Evolutionary conservation across 1,284 basidiomycete species (phyloP).

Genomic region (Farysia itapuensis): DNA sequence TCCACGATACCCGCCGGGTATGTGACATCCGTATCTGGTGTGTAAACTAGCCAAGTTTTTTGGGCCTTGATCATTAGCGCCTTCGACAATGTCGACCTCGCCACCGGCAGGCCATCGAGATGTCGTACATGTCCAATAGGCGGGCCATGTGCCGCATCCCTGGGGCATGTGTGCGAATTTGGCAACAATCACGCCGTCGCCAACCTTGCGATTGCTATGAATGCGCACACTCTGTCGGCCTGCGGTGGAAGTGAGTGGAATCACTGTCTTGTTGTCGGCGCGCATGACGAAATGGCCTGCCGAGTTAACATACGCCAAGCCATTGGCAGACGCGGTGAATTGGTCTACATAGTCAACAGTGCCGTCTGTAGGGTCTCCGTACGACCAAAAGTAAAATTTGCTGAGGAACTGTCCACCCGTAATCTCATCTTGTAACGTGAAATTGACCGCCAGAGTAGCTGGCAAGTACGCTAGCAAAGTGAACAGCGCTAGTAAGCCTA

Average conservation of each 20-base stretch:
- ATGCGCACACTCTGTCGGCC: slow-evolving; percentile 29
- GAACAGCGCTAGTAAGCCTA: no score
- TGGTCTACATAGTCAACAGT: slow-evolving; percentile 37
- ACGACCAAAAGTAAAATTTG: slow-evolving; percentile 38
- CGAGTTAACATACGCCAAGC: slow-evolving; percentile 24
- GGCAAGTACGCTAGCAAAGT: no score
- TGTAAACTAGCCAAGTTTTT: slow-evolving; percentile 41
- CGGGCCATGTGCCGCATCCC: slow-evolving; percentile 52
- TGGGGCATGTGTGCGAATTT: slow-evolving; percentile 33
- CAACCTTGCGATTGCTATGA: slow-evolving; percentile 29
- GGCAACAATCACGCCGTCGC: slow-evolving; percentile 37
- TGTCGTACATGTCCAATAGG: slow-evolving; percentile 46
- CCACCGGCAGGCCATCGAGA: slow-evolving; percentile 42
- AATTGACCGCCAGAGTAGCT: no score
- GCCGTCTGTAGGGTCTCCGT: slow-evolving; percentile 37
- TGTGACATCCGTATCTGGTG: slow-evolving; percentile 27
- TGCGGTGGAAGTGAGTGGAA: slow-evolving; percentile 5
- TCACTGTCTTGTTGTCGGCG: slow-evolving; percentile 31
- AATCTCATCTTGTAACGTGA: slow-evolving; percentile 34
- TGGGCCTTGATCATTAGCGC: slow-evolving; percentile 41
- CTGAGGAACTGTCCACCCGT: slow-evolving; percentile 30
- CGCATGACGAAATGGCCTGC: slow-evolving; percentile 29
- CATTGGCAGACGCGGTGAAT: slow-evolving; percentile 9
- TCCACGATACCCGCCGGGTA: slow-evolving; percentile 8
- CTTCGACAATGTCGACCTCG: slow-evolving; percentile 50